A percentile compares a stretch with the other conserved stretches of the same genome.
phyloP scores from a whole-genome alignment of 768 basidiomycete species.

The Coprinopsis sp. region DNA sequence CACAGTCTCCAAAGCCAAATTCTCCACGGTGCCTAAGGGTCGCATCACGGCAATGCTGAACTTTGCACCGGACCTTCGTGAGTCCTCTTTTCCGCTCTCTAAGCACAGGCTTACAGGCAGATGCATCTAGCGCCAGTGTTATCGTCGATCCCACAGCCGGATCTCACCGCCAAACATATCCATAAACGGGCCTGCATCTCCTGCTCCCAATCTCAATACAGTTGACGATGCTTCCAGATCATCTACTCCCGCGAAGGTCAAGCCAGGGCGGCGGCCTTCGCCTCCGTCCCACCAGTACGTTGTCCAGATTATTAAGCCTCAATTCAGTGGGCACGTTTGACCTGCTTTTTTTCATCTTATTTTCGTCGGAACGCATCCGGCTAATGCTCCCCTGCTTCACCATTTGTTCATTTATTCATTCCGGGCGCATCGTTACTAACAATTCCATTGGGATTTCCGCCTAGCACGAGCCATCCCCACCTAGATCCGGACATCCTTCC shows the following conservation, averaged over 20 bases:
- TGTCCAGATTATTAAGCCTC: too few species aligned
- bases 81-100: slow-evolving; percentile 25
- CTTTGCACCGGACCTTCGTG: slow-evolving; percentile 61
- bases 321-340: too few species aligned
- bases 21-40: slow-evolving; percentile 60
- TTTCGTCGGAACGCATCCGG: background rate
- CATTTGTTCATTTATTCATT: background rate
- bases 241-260: too few species aligned
- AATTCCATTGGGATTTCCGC: background rate
- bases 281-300: too few species aligned
- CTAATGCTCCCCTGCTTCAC: background rate
- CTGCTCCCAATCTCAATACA: slow-evolving; percentile 8
- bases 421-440: background rate
- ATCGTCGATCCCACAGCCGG: slow-evolving; percentile 41
- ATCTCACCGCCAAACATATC: slow-evolving; percentile 28
- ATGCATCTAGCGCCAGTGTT: slow-evolving; percentile 44
- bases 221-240: too few species aligned
- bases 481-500: slow-evolving; percentile 43
- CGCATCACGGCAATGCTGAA: slow-evolving; percentile 73
- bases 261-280: too few species aligned
- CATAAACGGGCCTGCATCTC: slow-evolving; percentile 10
- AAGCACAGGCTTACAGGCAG: slow-evolving; percentile 10
- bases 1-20: slow-evolving; percentile 62
- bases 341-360: too few species aligned
- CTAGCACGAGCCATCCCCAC: slow-evolving; percentile 25